Percentiles rank a stretch among this genome's conserved stretches.
phyloP scores from a whole-genome alignment of 495 filamentous ascomycete species.

The Trichoderma reesei region DNA sequence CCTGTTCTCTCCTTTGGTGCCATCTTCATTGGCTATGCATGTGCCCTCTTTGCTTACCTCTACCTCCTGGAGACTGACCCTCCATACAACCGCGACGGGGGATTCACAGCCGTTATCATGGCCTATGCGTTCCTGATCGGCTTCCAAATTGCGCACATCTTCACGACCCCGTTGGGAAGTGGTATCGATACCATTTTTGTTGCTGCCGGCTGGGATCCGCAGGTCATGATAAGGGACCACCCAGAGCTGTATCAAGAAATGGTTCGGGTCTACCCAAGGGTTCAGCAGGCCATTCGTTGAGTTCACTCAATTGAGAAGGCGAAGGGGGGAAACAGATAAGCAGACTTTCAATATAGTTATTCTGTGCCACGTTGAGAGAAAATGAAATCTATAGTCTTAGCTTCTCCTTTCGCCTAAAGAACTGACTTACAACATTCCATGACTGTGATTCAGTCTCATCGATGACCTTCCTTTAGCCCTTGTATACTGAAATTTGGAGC shows the following conservation, averaged over 20 bases:
- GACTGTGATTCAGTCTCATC: too few relatives aligned
- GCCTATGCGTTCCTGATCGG: conserved; percentile 79
- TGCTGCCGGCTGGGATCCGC: conserved; percentile 79
- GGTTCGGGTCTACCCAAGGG: conserved; percentile 70
- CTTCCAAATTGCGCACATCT: conserved; percentile 77
- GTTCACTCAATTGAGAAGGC: neutral
- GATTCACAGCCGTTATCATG: conserved; percentile 56
- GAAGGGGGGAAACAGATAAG: neutral
- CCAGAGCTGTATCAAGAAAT: conserved; percentile 68
- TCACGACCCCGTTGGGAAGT: conserved; percentile 69
- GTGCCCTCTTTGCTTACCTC: conserved; percentile 69
- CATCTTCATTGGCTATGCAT: conserved; percentile 72
- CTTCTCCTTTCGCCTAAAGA: neutral
- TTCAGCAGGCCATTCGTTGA: conserved; percentile 46
- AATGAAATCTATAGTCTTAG: too few relatives aligned
- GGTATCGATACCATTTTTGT: conserved; percentile 79
- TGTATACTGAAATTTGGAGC: too few relatives aligned
- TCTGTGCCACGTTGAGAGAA: too few relatives aligned
- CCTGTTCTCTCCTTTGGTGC: conserved; percentile 85
- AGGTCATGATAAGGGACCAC: conserved; percentile 74
- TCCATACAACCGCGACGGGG: conserved; percentile 58
- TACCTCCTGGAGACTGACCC: conserved; percentile 72
- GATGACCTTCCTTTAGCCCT: too few relatives aligned
- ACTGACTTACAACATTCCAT: neutral
- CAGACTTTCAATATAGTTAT: neutral